Percentiles rank a stretch among this genome's conserved stretches.
phyloP scores from a whole-genome alignment of 1,284 basidiomycete genomes.

The Leccinum fuscescens region DNA sequence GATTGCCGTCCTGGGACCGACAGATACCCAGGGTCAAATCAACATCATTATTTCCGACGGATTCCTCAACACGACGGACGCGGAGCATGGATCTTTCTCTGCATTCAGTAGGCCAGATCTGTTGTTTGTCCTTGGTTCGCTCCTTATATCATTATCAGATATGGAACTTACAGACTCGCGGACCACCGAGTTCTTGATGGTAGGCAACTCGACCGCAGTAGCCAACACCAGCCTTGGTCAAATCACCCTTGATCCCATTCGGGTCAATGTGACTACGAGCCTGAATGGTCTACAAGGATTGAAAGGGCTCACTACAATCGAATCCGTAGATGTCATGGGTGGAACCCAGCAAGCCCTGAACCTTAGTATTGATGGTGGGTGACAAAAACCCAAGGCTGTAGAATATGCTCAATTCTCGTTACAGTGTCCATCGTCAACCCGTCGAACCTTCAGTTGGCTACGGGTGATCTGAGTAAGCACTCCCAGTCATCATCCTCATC shows the following conservation, averaged over 20 bases:
- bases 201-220: conserved; percentile 64
- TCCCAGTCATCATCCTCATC: background rate
- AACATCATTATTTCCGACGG: conserved; percentile 64
- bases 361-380: conserved; percentile 56
- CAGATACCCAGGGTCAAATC: conserved; percentile 65
- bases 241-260: conserved; percentile 71
- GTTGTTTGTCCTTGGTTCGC: background rate
- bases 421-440: conserved; percentile 70
- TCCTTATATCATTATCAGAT: conserved; percentile 37
- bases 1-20: conserved; percentile 49
- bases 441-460: conserved; percentile 62
- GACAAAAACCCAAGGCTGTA: background rate
- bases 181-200: conserved; percentile 53
- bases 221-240: conserved; percentile 68
- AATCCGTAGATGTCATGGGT: conserved; percentile 67
- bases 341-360: conserved; percentile 63
- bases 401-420: background rate
- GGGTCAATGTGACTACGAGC: conserved; percentile 70
- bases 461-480: conserved; percentile 57
- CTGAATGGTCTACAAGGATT: conserved; percentile 66
- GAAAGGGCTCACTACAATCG: conserved; percentile 56
- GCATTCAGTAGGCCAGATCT: conserved; percentile 49
- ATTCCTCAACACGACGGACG: conserved; percentile 48
- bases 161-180: conserved; percentile 48
- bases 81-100: conserved; percentile 52